Evolutionary conservation across 2,329 filamentous ascomycete genomes (phyloP).

Genomic region (Calonectria hongkongensis): DNA sequence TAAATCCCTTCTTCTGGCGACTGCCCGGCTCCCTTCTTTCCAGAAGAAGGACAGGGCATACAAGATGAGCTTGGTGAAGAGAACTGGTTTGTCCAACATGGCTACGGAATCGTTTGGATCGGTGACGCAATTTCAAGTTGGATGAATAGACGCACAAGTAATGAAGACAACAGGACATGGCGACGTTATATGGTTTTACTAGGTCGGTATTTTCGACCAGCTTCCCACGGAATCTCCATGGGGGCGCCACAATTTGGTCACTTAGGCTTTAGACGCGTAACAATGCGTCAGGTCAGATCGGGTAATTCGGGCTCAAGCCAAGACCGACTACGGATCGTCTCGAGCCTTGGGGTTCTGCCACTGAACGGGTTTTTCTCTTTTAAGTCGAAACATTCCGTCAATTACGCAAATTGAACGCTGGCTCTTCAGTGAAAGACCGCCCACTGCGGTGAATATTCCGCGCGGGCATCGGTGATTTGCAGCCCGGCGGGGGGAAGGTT

Average conservation of each 20-base stretch:
- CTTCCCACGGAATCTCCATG: conserved; percentile 8
- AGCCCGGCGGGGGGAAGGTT: background rate
- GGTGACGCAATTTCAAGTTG: background rate
- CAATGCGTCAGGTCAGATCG: background rate
- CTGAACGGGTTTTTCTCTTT: background rate
- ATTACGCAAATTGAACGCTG: background rate
- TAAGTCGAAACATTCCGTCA: background rate
- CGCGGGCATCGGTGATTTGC: conserved; percentile 15
- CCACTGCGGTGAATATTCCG: background rate
- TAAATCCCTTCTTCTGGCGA: conserved; percentile 40
- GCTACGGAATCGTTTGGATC: background rate
- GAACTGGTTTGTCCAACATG: conserved; percentile 56
- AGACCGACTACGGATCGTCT: background rate
- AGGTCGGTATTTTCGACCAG: background rate
- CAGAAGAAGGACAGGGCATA: conserved; percentile 53
- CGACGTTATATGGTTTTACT: background rate
- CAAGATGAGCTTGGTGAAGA: conserved; percentile 56
- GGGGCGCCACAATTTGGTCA: background rate
- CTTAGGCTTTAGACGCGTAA: background rate
- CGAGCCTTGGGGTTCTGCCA: background rate
- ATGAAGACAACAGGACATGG: background rate
- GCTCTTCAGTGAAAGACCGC: background rate
- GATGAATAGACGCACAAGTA: no score
- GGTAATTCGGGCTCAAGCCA: conserved; percentile 1
- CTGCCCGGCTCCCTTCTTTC: conserved; percentile 46